phyloP scores from a whole-genome alignment of 805 yeast species.

The Saccharomyces jurei region DNA sequence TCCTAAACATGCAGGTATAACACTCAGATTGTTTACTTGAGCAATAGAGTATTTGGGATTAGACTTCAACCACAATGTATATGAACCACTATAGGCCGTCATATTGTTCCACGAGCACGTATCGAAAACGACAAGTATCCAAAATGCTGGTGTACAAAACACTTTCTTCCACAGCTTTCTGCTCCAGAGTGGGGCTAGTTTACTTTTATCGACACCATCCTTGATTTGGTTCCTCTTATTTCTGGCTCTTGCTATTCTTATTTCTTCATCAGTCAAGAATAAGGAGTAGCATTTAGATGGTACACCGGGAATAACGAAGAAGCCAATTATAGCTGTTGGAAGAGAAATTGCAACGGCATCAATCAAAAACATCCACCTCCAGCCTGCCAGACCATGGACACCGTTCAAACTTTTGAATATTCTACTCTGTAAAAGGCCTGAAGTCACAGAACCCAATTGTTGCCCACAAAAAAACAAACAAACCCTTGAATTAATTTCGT shows the following conservation, averaged over 20 bases:
- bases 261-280: slow-evolving; percentile 51
- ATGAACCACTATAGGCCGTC: slow-evolving; percentile 49
- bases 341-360: slow-evolving; percentile 47
- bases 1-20: slow-evolving; percentile 54
- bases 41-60: slow-evolving; percentile 37
- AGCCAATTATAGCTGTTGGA: slow-evolving; percentile 44
- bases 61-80: slow-evolving; percentile 54
- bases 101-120: slow-evolving; percentile 57
- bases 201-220: slow-evolving; percentile 23
- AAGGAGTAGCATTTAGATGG: slow-evolving; percentile 52
- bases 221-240: slow-evolving; percentile 32
- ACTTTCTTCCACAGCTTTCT: slow-evolving; percentile 45
- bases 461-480: slow-evolving; percentile 53
- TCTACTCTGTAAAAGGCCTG: slow-evolving; percentile 45
- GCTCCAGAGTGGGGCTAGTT: slow-evolving; percentile 29
- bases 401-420: slow-evolving; percentile 36
- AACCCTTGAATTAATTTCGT: slow-evolving; percentile 55
- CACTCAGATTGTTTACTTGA: slow-evolving; percentile 42
- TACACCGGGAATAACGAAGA: slow-evolving; percentile 46
- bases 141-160: slow-evolving; percentile 47
- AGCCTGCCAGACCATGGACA: slow-evolving; percentile 41
- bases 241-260: slow-evolving; percentile 41
- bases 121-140: slow-evolving; percentile 46
- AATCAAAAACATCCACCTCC: slow-evolving; percentile 64
- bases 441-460: slow-evolving; percentile 41